Percentiles rank a stretch among this genome's conserved stretches.
Evolutionary conservation across 441 rosid species (phyloP).

Genomic region (Raphanus hybrid): DNA sequence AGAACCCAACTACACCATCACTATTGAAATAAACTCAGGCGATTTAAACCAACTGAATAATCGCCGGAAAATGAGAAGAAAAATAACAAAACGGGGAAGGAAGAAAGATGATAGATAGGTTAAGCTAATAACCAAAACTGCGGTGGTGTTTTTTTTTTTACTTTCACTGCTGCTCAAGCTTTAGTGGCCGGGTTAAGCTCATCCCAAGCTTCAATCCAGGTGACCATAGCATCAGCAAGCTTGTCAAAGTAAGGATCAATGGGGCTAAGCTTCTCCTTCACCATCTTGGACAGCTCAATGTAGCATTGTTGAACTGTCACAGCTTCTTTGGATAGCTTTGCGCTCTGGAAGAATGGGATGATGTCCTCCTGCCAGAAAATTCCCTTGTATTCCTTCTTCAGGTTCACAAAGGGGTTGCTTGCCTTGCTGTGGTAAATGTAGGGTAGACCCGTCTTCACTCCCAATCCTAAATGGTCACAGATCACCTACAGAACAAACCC

Average conservation of each 20-base stretch:
- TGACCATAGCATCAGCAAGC: conserved; percentile 90
- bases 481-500: conserved; percentile 55
- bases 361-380: conserved; percentile 95
- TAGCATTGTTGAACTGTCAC: conserved; percentile 86
- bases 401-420: conserved; percentile 89
- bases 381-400: conserved; percentile 89
- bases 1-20: conserved; percentile 33
- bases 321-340: conserved; percentile 75
- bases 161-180: conserved; percentile 39
- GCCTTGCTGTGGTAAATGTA: conserved; percentile 99
- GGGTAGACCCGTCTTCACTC: conserved; percentile 92
- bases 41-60: conserved; percentile 30
- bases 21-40: conserved; percentile 37
- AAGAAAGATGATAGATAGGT: conserved; percentile 26
- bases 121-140: conserved; percentile 49
- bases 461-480: conserved; percentile 84
- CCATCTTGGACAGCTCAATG: conserved; percentile 78
- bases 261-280: conserved; percentile 72
- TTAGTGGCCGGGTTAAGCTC: conserved; percentile 71
- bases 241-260: conserved; percentile 81
- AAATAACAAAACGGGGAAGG: conserved; percentile 4
- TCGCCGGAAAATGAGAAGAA: conserved; percentile 26
- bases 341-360: conserved; percentile 86
- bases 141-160: conserved; percentile 41
- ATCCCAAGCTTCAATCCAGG: conserved; percentile 95